Conservation (phyloP, 1,139 yeast genomes). For the Debaryomyces subglobosus region DNA sequence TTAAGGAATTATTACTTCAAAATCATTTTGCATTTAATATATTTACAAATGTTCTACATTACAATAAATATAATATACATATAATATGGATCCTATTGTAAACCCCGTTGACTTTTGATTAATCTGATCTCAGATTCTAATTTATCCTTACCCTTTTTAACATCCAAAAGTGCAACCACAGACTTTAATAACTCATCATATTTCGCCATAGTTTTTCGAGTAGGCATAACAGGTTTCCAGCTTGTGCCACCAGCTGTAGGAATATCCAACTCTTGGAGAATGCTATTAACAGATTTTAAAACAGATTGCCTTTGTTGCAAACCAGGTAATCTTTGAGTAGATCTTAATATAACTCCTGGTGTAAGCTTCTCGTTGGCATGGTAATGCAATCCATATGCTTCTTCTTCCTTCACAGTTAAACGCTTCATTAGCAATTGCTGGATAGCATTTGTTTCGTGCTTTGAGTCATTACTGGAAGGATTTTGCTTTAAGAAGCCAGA, state of each 20-base stretch:
- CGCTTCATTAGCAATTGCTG: constrained; percentile 55
- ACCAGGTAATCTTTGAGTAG: constrained; percentile 56
- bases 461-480: constrained; percentile 24
- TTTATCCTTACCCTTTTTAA: constrained; percentile 87
- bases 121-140: constrained; percentile 77
- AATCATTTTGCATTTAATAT: background rate
- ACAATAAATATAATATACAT: constrained; percentile 7
- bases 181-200: constrained; percentile 78
- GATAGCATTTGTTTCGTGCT: constrained; percentile 40
- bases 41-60: constrained; percentile 5
- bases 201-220: constrained; percentile 74
- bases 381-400: constrained; percentile 80
- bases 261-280: constrained; percentile 77
- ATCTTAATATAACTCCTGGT: constrained; percentile 80
- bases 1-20: background rate
- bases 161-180: constrained; percentile 74
- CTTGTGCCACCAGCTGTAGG: constrained; percentile 59
- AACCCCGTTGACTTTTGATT: constrained; percentile 52
- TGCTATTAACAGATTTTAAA: constrained; percentile 73
- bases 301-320: constrained; percentile 58
- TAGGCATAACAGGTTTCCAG: constrained; percentile 84
- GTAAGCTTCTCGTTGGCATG: constrained; percentile 74
- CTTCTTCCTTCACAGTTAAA: constrained; percentile 77
- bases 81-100: constrained; percentile 21
- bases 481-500: constrained; percentile 43